Base-by-base conservation (phyloP, 441 rosid genomes). In the Populus hybrid region DNA sequence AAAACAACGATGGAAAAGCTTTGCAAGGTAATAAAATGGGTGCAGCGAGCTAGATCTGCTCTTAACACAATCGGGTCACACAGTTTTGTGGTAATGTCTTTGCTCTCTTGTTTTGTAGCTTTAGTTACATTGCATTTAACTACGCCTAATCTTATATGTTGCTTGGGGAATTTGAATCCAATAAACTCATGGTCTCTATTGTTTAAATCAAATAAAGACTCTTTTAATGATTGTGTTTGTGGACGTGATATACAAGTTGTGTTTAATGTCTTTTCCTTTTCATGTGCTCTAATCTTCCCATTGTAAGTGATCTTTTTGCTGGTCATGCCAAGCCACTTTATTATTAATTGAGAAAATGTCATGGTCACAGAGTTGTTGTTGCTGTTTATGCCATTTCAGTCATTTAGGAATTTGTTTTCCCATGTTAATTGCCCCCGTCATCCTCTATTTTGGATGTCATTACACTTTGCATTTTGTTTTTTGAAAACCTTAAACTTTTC, bases 11-110 rank as follows among this genome's bases (percentile, higher is more conserved):
- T 80, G 80, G 88, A 84, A 64, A 87, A 87, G 87, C 84, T 87
- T 36, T 67, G 75, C 64, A 83, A 85, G 80, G 90, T 88, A 26
- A 82, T 87, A 64, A 73, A 79, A 78, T 88, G 92, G 93, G 88
- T 72, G 73, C 85, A 81, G 80, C 71, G 75, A 67, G 77, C 78
- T 80, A 82, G 86, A 35, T 77, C 80, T 72, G 23, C 69, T 69
- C 18, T 46, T 46, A 14, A 46, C 53, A 46, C 53, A 0, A 46
- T 12, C 0, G 53, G 16, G 0, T 46, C 53, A 4, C 53, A 46
- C 6, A 42, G 72, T 66, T 67, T 67, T 69, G 67, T 69, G 82
- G 84, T 85, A 79, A 75, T 40, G 10, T 67, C 75, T 70, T 69
- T 84, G 38, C 26, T 18, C 5, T 76, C 12, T 2, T 40, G 67